A percentile compares a stretch with the other conserved stretches of the same genome.
These are phyloP conservation scores for Lipomyces yamanashiensis DNA, from an alignment of 805 yeast species.

Conservation along the genomic window DNA sequence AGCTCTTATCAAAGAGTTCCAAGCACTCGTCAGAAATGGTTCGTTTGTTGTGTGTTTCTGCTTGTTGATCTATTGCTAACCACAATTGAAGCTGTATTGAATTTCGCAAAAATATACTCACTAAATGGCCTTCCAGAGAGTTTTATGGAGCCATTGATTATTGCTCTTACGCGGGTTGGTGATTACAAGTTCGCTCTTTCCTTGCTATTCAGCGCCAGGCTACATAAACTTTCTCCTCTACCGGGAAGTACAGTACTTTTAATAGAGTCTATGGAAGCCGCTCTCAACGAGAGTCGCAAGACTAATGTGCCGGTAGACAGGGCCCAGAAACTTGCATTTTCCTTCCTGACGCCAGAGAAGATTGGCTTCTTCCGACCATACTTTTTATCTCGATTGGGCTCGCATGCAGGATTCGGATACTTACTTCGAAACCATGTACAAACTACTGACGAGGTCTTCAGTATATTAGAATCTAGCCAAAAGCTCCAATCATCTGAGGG, in stretches of 20 bases:
- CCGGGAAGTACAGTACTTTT: neutral
- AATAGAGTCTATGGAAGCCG: neutral
- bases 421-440: slow-evolving; percentile 1
- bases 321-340: neutral
- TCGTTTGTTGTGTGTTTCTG: neutral
- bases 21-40: neutral
- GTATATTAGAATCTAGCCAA: slow-evolving; percentile 5
- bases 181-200: slow-evolving; percentile 6
- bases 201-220: slow-evolving; percentile 14
- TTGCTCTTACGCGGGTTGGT: neutral
- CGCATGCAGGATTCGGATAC: neutral
- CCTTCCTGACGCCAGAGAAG: neutral
- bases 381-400: slow-evolving; percentile 1
- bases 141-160: slow-evolving; percentile 13
- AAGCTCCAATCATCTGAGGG: neutral
- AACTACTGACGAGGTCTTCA: slow-evolving; percentile 24
- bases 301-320: neutral
- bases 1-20: neutral
- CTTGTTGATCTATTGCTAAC: neutral
- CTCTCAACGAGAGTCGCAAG: neutral
- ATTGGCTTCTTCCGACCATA: slow-evolving; percentile 28
- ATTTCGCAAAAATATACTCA: neutral
- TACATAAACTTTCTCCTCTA: slow-evolving; percentile 8
- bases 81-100: neutral
- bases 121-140: slow-evolving; percentile 22